phyloP scores from a whole-genome alignment of 257 asterid species.

The Nyctanthes arbortristis region DNA sequence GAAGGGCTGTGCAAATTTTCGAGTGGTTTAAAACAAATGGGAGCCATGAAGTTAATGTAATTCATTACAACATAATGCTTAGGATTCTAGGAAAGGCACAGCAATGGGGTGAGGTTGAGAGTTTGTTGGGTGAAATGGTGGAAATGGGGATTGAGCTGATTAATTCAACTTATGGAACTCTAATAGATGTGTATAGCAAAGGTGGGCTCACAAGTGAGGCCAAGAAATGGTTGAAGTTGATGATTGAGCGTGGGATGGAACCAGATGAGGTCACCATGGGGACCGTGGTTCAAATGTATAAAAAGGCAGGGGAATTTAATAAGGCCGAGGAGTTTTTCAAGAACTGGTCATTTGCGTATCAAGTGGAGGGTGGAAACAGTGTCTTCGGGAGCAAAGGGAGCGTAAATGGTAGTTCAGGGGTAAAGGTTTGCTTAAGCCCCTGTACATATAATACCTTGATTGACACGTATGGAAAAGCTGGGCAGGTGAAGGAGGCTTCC shows the following conservation, averaged over 20 bases:
- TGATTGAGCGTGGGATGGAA: conserved; percentile 59
- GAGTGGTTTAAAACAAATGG: conserved; percentile 80
- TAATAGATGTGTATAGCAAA: conserved; percentile 83
- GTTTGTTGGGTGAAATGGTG: conserved; percentile 70
- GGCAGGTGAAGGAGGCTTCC: conserved; percentile 72
- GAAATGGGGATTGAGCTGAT: conserved; percentile 52
- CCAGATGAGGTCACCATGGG: conserved; percentile 98
- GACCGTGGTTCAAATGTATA: conserved; percentile 85
- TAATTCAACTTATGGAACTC: conserved; percentile 90
- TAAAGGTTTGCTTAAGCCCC: conserved; percentile 46
- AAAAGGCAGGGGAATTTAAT: conserved; percentile 77
- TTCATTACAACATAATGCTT: conserved; percentile 85
- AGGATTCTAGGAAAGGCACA: conserved; percentile 69
- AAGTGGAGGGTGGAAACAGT: conserved; percentile 25
- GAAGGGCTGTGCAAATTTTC: conserved; percentile 79
- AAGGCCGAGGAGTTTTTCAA: conserved; percentile 80
- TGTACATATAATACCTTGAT: conserved; percentile 79
- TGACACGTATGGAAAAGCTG: conserved; percentile 92
- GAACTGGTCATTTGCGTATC: conserved; percentile 59
- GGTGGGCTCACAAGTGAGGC: conserved; percentile 67
- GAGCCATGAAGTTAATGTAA: conserved; percentile 79
- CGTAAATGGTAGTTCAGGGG: conserved; percentile 28
- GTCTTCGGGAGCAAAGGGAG: conserved; percentile 23
- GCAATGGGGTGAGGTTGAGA: conserved; percentile 70
- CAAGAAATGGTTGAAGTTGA: conserved; percentile 70